A percentile compares a stretch with the other conserved stretches of the same genome.
Evolutionary conservation across 805 yeast species (phyloP).

Genomic region (Naumovozyma castellii): DNA sequence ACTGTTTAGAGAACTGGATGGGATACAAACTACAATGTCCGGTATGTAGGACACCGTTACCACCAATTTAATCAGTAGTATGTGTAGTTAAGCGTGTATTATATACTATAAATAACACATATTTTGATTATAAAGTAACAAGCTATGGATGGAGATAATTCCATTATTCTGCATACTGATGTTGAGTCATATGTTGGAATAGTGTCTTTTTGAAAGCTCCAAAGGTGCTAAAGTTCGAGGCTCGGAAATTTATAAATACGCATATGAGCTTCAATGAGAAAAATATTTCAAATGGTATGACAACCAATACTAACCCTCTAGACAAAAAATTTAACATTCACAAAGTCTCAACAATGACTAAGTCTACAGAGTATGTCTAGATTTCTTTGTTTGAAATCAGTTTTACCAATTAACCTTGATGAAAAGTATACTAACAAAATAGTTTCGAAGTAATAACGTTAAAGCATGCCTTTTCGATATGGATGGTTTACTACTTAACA

Average conservation of each 20-base stretch:
- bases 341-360: not conserved
- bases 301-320: too few relatives aligned
- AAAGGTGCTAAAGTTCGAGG: too few relatives aligned
- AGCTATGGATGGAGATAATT: too few relatives aligned
- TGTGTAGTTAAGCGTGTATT: not conserved
- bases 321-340: not conserved
- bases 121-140: not conserved
- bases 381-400: too few relatives aligned
- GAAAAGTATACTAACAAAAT: not conserved
- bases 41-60: constrained; percentile 75
- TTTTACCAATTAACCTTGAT: too few relatives aligned
- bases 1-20: constrained; percentile 92
- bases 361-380: not conserved
- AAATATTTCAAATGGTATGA: too few relatives aligned
- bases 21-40: constrained; percentile 88
- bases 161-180: too few relatives aligned
- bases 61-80: constrained; percentile 48
- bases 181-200: too few relatives aligned
- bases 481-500: constrained; percentile 91
- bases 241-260: too few relatives aligned
- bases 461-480: constrained; percentile 48
- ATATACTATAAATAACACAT: not conserved
- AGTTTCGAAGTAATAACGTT: constrained; percentile 20
- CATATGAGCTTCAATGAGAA: too few relatives aligned
- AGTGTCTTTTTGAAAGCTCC: too few relatives aligned